phyloP scores from a whole-genome alignment of 2,329 filamentous ascomycete species.

The Diaporthe caulivora region DNA sequence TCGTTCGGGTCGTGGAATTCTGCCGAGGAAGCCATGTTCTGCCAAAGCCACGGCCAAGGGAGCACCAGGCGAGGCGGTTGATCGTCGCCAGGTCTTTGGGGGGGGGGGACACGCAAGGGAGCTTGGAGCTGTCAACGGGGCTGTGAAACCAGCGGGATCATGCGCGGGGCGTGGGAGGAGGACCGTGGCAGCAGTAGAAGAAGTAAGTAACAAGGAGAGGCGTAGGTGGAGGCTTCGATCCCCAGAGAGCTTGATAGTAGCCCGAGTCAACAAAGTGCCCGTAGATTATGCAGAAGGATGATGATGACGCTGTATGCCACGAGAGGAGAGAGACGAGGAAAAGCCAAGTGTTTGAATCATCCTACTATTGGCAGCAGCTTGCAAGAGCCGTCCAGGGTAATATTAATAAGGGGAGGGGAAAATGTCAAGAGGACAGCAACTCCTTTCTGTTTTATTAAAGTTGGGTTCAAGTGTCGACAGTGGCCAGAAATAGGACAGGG shows the following conservation, averaged over 20 bases:
- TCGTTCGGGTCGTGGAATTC: slow-evolving; percentile 52
- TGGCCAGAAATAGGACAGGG: slow-evolving; percentile 28
- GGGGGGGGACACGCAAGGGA: not conserved
- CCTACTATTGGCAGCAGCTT: not conserved
- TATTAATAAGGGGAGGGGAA: not conserved
- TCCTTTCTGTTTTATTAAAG: slow-evolving; percentile 22
- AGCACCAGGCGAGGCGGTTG: not conserved
- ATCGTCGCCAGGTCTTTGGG: slow-evolving; percentile 12
- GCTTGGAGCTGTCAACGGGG: not conserved
- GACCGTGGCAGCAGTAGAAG: not conserved
- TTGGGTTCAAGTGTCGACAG: not conserved
- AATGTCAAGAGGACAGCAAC: not conserved
- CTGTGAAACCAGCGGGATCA: not conserved
- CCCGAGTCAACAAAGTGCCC: slow-evolving; percentile 4
- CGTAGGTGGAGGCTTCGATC: not conserved
- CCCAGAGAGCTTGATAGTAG: not conserved
- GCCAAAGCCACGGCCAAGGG: not conserved
- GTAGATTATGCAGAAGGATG: slow-evolving; percentile 8
- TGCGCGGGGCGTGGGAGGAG: not conserved
- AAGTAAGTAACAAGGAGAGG: not conserved
- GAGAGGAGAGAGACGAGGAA: not conserved
- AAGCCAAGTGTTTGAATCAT: slow-evolving; percentile 10
- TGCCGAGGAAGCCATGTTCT: slow-evolving; percentile 47
- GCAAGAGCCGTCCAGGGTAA: slow-evolving; percentile 7
- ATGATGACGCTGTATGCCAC: slow-evolving; percentile 1